Percentiles rank a stretch among this genome's conserved stretches.
phyloP scores from a whole-genome alignment of 106 monocot genomes.

The Posidonia australis region DNA sequence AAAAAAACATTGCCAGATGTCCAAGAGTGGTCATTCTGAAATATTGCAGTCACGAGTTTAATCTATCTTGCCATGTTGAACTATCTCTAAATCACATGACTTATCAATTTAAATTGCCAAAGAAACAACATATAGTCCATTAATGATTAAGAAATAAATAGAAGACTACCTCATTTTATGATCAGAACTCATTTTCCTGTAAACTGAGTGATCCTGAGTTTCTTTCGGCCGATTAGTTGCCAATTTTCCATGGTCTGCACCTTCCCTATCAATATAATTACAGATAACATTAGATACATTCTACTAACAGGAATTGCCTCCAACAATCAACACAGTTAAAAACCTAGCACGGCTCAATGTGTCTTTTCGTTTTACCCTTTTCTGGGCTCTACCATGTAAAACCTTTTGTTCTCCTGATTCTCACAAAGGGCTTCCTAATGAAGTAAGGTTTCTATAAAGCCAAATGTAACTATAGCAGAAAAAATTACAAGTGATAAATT shows the following conservation, averaged over 20 bases:
- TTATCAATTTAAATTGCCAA: too few species aligned
- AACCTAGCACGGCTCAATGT: background rate
- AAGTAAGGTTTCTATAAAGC: constrained; percentile 11
- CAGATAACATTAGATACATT: background rate
- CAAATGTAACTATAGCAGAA: background rate
- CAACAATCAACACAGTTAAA: background rate
- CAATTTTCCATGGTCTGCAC: background rate
- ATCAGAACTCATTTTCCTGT: too few species aligned
- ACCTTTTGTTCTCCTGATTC: constrained; percentile 1
- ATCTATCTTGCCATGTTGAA: too few species aligned
- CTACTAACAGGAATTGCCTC: background rate
- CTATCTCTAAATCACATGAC: too few species aligned
- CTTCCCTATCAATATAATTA: background rate
- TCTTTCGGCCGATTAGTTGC: too few species aligned
- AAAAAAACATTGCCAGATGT: too few species aligned
- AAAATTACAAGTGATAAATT: background rate
- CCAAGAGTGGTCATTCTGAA: too few species aligned
- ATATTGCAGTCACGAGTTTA: too few species aligned
- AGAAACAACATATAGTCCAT: too few species aligned
- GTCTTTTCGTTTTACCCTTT: constrained; percentile 18
- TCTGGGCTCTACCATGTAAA: constrained; percentile 20
- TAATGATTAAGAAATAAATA: too few species aligned
- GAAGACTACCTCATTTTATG: too few species aligned
- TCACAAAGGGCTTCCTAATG: constrained; percentile 18
- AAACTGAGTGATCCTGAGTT: too few species aligned